Percentiles rank a stretch among this genome's conserved stretches.
These are phyloP conservation scores for Botryotinia calthae DNA, from an alignment of 2,329 filamentous ascomycete genomes.

Conservation along the genomic window DNA sequence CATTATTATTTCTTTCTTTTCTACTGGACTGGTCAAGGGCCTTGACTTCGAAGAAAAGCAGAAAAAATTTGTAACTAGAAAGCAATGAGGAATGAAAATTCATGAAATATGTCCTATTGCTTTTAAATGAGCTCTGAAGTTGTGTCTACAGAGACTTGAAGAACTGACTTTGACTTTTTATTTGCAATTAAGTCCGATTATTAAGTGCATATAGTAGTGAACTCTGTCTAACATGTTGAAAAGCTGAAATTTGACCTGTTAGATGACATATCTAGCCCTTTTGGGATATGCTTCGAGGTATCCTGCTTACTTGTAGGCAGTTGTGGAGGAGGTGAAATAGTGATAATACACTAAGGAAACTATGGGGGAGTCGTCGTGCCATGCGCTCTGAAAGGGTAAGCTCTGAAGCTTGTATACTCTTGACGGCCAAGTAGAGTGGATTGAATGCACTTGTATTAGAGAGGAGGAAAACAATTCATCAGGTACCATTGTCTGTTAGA, in stretches of 20 bases:
- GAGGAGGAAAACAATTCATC: neutral
- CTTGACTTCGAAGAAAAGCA: slow-evolving; percentile 24
- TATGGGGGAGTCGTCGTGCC: too few relatives aligned
- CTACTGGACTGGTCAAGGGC: slow-evolving; percentile 24
- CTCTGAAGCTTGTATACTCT: neutral
- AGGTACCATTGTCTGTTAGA: neutral
- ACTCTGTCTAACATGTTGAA: neutral
- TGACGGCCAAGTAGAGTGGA: neutral
- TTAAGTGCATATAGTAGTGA: neutral
- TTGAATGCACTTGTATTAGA: neutral
- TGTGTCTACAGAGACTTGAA: neutral
- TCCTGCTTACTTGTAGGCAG: neutral
- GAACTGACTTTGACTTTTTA: neutral
- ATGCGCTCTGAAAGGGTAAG: neutral
- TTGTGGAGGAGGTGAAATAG: neutral
- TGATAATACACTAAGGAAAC: neutral
- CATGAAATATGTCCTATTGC: slow-evolving; percentile 2
- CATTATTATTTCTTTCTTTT: slow-evolving; percentile 31
- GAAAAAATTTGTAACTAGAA: slow-evolving; percentile 34
- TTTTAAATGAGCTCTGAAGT: neutral
- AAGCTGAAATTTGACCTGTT: neutral
- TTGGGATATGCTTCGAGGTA: neutral
- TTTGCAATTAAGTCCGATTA: neutral
- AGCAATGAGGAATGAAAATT: slow-evolving; percentile 27
- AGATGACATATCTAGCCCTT: neutral